phyloP scores from a whole-genome alignment of 2,329 filamentous ascomycete species.

The Esteya vermicola region DNA sequence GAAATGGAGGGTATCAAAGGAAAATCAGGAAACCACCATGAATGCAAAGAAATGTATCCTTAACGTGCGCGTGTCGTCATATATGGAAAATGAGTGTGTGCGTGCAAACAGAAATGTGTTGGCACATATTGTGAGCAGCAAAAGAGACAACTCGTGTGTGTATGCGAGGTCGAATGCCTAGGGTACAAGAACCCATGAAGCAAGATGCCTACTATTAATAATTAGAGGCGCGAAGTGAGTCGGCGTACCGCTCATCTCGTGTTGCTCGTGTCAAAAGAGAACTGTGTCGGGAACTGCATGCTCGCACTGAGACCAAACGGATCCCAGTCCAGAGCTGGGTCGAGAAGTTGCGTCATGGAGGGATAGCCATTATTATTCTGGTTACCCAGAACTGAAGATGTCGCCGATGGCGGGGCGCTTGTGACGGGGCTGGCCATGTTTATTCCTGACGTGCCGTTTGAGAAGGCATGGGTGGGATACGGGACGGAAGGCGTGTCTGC shows the following conservation, averaged over 20 bases:
- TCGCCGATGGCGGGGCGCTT: conserved; percentile 9
- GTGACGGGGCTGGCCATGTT: conserved; percentile 22
- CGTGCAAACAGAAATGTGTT: background rate
- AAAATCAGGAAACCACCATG: conserved; percentile 2
- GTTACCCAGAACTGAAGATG: conserved; percentile 6
- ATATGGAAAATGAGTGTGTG: background rate
- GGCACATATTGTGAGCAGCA: no score
- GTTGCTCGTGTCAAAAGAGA: conserved; percentile 54
- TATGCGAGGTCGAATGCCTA: no score
- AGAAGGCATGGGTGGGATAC: conserved; percentile 44
- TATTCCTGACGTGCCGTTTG: conserved; percentile 25
- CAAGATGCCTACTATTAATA: background rate
- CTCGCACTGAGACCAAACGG: conserved; percentile 86
- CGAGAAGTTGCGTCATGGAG: conserved; percentile 48
- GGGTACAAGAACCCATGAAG: background rate
- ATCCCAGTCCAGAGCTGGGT: conserved; percentile 81
- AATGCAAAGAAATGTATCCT: no score
- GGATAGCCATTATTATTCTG: conserved; percentile 58
- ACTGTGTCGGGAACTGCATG: conserved; percentile 86
- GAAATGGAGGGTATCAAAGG: conserved; percentile 1
- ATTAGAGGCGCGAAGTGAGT: no score
- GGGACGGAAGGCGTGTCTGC: conserved; percentile 48
- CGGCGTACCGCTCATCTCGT: conserved; percentile 21
- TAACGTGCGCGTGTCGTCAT: no score
- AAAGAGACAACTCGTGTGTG: no score